Evolutionary conservation across 495 filamentous ascomycete genomes (phyloP), one percentile per base, ranked within the genome.

Genomic region (Podospora pseudocomata): DNA sequence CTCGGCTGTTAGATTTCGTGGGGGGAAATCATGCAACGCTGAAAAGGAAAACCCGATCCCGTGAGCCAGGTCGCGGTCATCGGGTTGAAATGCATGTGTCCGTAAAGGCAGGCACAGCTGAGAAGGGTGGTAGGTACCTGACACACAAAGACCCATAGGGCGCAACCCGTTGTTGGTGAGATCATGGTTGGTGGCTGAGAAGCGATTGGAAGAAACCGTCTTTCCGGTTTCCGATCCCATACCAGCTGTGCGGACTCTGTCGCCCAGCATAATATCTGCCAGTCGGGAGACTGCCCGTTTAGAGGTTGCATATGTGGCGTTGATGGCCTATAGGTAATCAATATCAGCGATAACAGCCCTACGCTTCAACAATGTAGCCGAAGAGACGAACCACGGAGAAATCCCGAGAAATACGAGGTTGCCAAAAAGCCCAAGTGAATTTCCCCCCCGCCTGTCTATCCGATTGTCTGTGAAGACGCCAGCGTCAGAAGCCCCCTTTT

Each of bases 271-370:
- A n/a, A 4, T 23, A 49, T 49, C 7, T 49, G 39, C 55, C 55
- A 58, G n/a, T 58, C 55, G 23, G 55, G 39, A 49, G n/a, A 19
- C 54, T 58, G n/a, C 23, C 23, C 55, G 20, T 58, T 26, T 23
- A 18, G 13, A 26, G 55, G 55, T 58, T 58, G 55, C 55, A 58
- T 58, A 7, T 58, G 55, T 58, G 55, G 55, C 55, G 55, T 58
- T 26, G n/a, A 4, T 58, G 3, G 55, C 23, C 55, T 58, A 58
- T 20, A n/a, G n/a, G 23, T 20, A n/a, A 5, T 15, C 23, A 7
- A 58, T 19, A 20, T 58, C 23, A 19, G 18, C 11, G 18, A 58
- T 18, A 19, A 26, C 23, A 58, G 55, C 55, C 55, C 55, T 19
- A 58, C n/a, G 55, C n/a, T 58, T 58, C n/a, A 18, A 11, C n/a